Base-by-base conservation (phyloP, 2,329 filamentous ascomycete genomes). In the Colletotrichum noveboracense region DNA sequence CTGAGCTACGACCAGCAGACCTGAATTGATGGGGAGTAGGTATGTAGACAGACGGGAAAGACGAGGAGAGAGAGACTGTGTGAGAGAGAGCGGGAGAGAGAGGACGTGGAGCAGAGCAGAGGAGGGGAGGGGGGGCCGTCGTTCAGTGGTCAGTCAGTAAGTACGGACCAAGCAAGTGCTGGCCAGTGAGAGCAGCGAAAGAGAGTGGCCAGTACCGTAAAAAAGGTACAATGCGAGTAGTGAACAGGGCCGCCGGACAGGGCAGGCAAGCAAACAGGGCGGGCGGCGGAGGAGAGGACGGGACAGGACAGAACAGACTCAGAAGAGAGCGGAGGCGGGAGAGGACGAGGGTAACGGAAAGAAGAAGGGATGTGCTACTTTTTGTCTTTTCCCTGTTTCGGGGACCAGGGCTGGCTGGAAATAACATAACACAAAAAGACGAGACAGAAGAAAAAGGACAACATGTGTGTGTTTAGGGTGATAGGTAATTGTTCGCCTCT, bases 311-410 rank as follows among this genome's bases (percentile, higher is more conserved):
- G 66, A 70, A 61, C 55, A 68, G 64, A 73, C 64, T 43, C 34
- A 55, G 71, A 26, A 66, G 32, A 66, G 32, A 65, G 60, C 69
- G 48, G 69, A 66, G 61, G 43, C 36, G 67, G 61, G 48, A 58
- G 61, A 71, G 30, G 60, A 18, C 67, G 67, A 70, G 67, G 18
- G 43, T 66, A 58, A 58, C 69, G 69, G 60, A 43, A 71, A 71
- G 43, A 66, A 62, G 70, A 72, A 67, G 70, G 70, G 64, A 61
- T 58, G 69, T 67, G 62, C 62, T 72, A 36, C 65, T 56, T 56
- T 73, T 73, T 73, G 56, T 55, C 70, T 73, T 62, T 64, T 62
- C 38, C 62, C 30, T 64, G 64, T 73, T 69, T 70, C 67, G 36
- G 67, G n/a, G 67, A 52, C 36, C 67, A 34, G 36, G 67, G 67